phyloP scores from a whole-genome alignment of 140 eudicot species.

The Anethum foeniculum region DNA sequence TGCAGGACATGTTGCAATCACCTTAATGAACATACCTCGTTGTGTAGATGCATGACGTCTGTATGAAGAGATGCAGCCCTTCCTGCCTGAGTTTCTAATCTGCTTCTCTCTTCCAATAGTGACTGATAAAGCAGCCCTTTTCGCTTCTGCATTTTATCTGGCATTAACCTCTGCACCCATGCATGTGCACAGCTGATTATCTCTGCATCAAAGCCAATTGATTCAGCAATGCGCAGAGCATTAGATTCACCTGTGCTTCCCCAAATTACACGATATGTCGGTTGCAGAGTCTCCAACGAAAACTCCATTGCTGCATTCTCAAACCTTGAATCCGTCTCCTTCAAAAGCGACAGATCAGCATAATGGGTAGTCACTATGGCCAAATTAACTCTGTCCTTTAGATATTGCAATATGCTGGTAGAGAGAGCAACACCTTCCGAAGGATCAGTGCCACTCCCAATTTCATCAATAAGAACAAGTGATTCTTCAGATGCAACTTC shows the following conservation, averaged over 20 bases:
- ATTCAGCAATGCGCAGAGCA: slow-evolving; percentile 74
- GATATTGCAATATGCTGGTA: slow-evolving; percentile 77
- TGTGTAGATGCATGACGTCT: slow-evolving; percentile 49
- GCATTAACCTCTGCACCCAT: slow-evolving; percentile 73
- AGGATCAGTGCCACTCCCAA: slow-evolving; percentile 98
- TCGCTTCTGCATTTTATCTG: slow-evolving; percentile 69
- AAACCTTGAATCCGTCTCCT: slow-evolving; percentile 56
- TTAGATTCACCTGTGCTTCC: slow-evolving; percentile 90
- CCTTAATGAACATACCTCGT: slow-evolving; percentile 49
- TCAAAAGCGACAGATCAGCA: slow-evolving; percentile 76
- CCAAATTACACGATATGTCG: slow-evolving; percentile 88
- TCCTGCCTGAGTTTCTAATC: slow-evolving; percentile 49
- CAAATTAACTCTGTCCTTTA: slow-evolving; percentile 63
- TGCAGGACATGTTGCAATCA: neutral
- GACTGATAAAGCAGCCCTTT: slow-evolving; percentile 68
- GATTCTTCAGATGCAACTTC: slow-evolving; percentile 73
- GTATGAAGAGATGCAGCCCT: slow-evolving; percentile 58
- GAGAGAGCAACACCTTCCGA: slow-evolving; percentile 98
- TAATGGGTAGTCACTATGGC: slow-evolving; percentile 92
- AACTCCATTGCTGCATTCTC: slow-evolving; percentile 98
- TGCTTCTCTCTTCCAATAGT: slow-evolving; percentile 67
- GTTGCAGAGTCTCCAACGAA: slow-evolving; percentile 70
- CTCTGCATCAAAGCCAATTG: slow-evolving; percentile 68
- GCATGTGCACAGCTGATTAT: slow-evolving; percentile 57
- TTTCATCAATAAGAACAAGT: slow-evolving; percentile 87